Percentiles rank a stretch among this genome's conserved stretches.
phyloP scores from a whole-genome alignment of 495 filamentous ascomycete species.

The Pseudoneurospora amorphoporcata region DNA sequence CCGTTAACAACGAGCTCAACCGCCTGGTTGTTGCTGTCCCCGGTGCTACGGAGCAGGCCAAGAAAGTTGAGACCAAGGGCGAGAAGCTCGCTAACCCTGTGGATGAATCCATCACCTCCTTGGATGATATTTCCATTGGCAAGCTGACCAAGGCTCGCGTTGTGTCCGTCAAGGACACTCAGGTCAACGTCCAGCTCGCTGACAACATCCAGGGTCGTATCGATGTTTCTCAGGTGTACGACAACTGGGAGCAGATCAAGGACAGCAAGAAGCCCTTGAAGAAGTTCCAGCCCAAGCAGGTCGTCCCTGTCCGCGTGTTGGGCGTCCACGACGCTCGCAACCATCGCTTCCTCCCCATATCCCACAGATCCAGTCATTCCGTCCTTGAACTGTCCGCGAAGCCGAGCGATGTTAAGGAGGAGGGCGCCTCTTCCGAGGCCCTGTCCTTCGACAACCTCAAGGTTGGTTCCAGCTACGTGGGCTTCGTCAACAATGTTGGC shows the following conservation, averaged over 20 bases:
- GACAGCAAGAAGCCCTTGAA: constrained; percentile 69
- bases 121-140: constrained; percentile 64
- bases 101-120: constrained; percentile 52
- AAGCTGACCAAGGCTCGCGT: constrained; percentile 70
- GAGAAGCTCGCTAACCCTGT: constrained; percentile 47
- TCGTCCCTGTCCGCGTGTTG: constrained; percentile 64
- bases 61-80: constrained; percentile 8
- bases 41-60: constrained; percentile 14
- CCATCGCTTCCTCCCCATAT: constrained; percentile 85
- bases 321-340: constrained; percentile 85
- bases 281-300: constrained; percentile 57
- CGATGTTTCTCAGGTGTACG: constrained; percentile 80
- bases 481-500: constrained; percentile 80
- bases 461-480: constrained; percentile 58
- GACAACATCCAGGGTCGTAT: constrained; percentile 87
- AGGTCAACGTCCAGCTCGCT: constrained; percentile 81
- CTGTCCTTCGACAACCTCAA: constrained; percentile 66
- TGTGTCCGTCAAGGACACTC: constrained; percentile 71
- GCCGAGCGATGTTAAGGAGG: constrained; percentile 48
- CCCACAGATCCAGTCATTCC: constrained; percentile 66
- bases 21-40: constrained; percentile 32
- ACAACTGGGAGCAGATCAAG: constrained; percentile 74
- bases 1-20: constrained; percentile 45
- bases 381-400: constrained; percentile 89
- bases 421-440: constrained; percentile 31